A percentile compares a stretch with the other conserved stretches of the same genome.
phyloP scores from a whole-genome alignment of 768 basidiomycete species.

The Amanita phalloides region DNA sequence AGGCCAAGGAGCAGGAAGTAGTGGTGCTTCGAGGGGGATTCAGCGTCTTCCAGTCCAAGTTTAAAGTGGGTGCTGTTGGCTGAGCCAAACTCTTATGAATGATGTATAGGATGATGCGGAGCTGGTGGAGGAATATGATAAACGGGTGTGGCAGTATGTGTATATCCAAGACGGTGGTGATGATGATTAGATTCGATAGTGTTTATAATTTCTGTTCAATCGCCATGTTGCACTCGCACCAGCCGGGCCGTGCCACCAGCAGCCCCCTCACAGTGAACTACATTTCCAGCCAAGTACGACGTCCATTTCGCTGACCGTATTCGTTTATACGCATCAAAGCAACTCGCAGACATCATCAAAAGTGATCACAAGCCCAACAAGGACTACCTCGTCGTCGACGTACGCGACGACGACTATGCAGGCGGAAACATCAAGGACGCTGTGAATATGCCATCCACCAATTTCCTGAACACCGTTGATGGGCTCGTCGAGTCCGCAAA shows the following conservation, averaged over 20 bases:
- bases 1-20: conserved; percentile 38
- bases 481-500: conserved; percentile 49
- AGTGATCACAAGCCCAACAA: conserved; percentile 44
- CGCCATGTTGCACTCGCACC: background rate
- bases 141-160: conserved; percentile 41
- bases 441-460: conserved; percentile 49
- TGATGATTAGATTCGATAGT: background rate
- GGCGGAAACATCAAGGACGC: conserved; percentile 72
- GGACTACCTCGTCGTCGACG: conserved; percentile 74
- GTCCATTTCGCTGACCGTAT: background rate
- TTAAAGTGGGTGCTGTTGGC: conserved; percentile 33
- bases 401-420: conserved; percentile 68
- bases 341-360: conserved; percentile 62
- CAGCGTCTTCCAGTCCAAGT: conserved; percentile 55
- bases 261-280: conserved; percentile 17
- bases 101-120: conserved; percentile 43
- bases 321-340: conserved; percentile 25
- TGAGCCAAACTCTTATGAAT: too few species aligned
- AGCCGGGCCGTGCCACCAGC: background rate
- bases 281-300: conserved; percentile 28
- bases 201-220: too few species aligned
- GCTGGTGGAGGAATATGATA: conserved; percentile 74
- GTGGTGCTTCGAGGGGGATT: conserved; percentile 67
- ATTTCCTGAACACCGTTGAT: conserved; percentile 48
- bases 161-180: background rate